Percentiles rank a stretch among this genome's conserved stretches.
Conservation (phyloP, 164 flowering plant genomes). For the Brasenia schreberi region DNA sequence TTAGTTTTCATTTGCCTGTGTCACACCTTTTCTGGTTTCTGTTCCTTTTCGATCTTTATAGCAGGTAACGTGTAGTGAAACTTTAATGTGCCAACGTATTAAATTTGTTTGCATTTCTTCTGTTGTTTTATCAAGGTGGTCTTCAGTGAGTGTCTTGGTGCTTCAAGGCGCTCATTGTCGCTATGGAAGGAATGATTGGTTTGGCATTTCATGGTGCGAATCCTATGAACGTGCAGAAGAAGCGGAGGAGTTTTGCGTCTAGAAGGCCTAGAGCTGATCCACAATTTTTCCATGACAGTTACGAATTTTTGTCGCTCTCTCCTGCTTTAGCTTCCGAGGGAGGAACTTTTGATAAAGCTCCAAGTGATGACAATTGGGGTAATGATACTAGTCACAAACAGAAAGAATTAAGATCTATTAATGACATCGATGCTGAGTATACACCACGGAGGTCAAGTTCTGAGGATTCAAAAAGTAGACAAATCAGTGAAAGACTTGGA, state of each 20-base stretch:
- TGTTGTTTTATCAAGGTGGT: too few relatives aligned
- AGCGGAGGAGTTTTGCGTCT: conserved; percentile 43
- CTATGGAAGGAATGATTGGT: conserved; percentile 44
- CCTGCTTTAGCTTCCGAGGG: conserved; percentile 41
- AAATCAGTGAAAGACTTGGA: conserved; percentile 7
- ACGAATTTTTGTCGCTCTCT: conserved; percentile 29
- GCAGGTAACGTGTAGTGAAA: too few relatives aligned
- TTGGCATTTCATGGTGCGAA: conserved; percentile 21
- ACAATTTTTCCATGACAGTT: conserved; percentile 18
- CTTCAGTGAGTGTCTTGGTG: too few relatives aligned
- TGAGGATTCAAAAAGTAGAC: background rate
- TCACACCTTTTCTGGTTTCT: too few relatives aligned
- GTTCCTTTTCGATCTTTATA: too few relatives aligned
- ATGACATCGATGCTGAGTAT: background rate
- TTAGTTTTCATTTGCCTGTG: too few relatives aligned
- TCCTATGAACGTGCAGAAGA: conserved; percentile 21
- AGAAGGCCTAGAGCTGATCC: conserved; percentile 56
- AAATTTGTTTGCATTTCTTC: too few relatives aligned
- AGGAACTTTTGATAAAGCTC: conserved; percentile 28
- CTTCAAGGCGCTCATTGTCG: conserved; percentile 3
- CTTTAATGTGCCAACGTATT: too few relatives aligned
- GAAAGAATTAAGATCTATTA: conserved; percentile 28
- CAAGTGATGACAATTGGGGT: conserved; percentile 40
- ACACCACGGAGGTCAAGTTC: background rate
- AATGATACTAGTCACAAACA: conserved; percentile 19